Evolutionary conservation across 768 basidiomycete species (phyloP).

Genomic region (Amanita thiersii): DNA sequence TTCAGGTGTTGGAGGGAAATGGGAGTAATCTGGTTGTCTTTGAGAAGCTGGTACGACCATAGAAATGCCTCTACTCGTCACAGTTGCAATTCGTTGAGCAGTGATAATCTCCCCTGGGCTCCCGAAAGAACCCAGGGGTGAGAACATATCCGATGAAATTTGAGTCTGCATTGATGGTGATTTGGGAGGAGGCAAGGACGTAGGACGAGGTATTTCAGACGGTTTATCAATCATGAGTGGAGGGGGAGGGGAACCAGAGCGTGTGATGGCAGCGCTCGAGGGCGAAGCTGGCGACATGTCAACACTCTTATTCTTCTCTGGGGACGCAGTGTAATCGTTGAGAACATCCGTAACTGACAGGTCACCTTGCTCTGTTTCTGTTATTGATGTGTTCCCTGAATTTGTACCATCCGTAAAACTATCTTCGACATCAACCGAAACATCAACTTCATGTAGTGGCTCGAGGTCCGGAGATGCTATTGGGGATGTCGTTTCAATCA

Average conservation of each 20-base stretch:
- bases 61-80: slow-evolving; percentile 27
- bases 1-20: slow-evolving; percentile 30
- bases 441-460: background rate
- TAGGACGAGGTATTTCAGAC: no score
- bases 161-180: background rate
- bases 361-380: slow-evolving; percentile 5
- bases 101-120: slow-evolving; percentile 26
- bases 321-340: slow-evolving; percentile 9
- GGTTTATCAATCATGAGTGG: no score
- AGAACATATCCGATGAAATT: background rate
- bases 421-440: slow-evolving; percentile 8
- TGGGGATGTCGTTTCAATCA: no score
- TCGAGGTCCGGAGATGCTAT: background rate
- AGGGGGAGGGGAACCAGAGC: slow-evolving; percentile 13
- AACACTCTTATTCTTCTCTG: slow-evolving; percentile 4
- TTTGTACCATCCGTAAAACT: background rate
- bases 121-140: background rate
- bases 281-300: slow-evolving; percentile 6
- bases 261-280: slow-evolving; percentile 7
- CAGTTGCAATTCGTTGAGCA: slow-evolving; percentile 29
- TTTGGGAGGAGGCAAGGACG: background rate
- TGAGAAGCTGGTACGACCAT: slow-evolving; percentile 22
- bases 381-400: background rate
- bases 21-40: slow-evolving; percentile 24
- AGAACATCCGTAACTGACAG: slow-evolving; percentile 12